Conservation (phyloP, 2,329 filamentous ascomycete species). For the Calonectria honghensis region DNA sequence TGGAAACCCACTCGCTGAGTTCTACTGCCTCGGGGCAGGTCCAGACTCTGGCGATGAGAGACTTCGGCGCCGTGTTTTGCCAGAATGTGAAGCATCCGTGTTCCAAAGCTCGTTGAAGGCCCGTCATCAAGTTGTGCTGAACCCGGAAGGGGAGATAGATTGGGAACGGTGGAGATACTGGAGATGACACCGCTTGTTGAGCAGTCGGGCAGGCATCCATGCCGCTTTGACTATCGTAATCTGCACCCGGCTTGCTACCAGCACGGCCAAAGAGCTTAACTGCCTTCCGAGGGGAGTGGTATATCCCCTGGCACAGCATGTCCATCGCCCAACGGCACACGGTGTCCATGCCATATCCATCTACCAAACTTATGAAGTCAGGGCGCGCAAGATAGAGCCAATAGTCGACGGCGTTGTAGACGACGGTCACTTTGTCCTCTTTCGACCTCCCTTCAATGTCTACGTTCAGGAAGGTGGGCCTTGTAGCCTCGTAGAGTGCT, state of each 20-base stretch:
- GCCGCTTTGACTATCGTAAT: accelerated
- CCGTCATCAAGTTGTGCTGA: background rate
- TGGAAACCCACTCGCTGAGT: background rate
- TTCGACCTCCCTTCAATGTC: background rate
- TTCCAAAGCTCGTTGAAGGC: background rate
- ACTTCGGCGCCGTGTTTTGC: background rate
- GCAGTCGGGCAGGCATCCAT: too few species aligned
- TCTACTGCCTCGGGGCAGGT: background rate
- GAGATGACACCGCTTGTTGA: background rate
- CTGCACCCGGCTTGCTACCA: background rate
- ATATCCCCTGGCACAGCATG: background rate
- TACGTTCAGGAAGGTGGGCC: background rate
- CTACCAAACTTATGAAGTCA: background rate
- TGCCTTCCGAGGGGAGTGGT: background rate
- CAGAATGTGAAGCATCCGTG: background rate
- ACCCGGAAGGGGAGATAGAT: background rate
- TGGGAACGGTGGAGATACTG: background rate
- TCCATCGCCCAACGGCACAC: background rate
- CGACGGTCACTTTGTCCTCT: background rate
- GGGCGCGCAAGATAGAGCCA: background rate
- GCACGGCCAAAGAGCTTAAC: background rate
- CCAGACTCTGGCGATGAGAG: background rate
- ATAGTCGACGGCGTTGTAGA: background rate
- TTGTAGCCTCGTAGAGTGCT: background rate
- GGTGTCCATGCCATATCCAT: background rate